Conservation (phyloP, 2,329 filamentous ascomycete genomes). For the Ascochyta viciae-villosae region DNA sequence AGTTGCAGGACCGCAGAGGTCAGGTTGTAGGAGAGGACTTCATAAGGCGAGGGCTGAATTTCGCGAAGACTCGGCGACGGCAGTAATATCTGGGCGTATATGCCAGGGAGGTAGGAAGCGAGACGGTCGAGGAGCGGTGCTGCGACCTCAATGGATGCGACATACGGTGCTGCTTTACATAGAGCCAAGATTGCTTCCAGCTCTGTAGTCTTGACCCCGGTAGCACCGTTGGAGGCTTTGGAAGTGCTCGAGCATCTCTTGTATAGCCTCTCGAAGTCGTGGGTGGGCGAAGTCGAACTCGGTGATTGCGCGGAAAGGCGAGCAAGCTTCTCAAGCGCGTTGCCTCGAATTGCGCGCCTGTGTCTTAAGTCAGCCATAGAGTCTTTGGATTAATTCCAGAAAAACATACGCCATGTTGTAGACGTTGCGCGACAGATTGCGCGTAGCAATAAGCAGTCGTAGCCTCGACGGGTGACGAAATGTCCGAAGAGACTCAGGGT, state of each 20-base stretch:
- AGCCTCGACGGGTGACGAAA: slow-evolving; percentile 5
- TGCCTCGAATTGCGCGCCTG: slow-evolving; percentile 52
- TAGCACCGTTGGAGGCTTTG: slow-evolving; percentile 18
- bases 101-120: slow-evolving; percentile 83
- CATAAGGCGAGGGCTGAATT: slow-evolving; percentile 87
- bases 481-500: slow-evolving; percentile 11
- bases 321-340: slow-evolving; percentile 60
- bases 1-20: slow-evolving; percentile 82
- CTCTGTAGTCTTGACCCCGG: slow-evolving; percentile 75
- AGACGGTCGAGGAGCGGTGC: slow-evolving; percentile 81
- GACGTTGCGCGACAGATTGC: slow-evolving; percentile 7
- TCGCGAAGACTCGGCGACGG: slow-evolving; percentile 82
- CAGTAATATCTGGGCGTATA: slow-evolving; percentile 78
- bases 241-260: slow-evolving; percentile 40
- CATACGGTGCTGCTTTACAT: slow-evolving; percentile 83
- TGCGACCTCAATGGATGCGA: slow-evolving; percentile 75
- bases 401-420: slow-evolving; percentile 11
- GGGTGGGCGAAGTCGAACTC: slow-evolving; percentile 32
- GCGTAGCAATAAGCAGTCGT: slow-evolving; percentile 8
- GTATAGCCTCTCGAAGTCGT: slow-evolving; percentile 54
- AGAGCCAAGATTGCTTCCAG: slow-evolving; percentile 90
- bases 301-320: slow-evolving; percentile 53
- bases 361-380: background rate
- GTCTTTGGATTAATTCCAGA: too few relatives aligned
- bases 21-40: slow-evolving; percentile 79